Base-by-base conservation (phyloP, 2,329 filamentous ascomycete species). In the Leptographium flavum region DNA sequence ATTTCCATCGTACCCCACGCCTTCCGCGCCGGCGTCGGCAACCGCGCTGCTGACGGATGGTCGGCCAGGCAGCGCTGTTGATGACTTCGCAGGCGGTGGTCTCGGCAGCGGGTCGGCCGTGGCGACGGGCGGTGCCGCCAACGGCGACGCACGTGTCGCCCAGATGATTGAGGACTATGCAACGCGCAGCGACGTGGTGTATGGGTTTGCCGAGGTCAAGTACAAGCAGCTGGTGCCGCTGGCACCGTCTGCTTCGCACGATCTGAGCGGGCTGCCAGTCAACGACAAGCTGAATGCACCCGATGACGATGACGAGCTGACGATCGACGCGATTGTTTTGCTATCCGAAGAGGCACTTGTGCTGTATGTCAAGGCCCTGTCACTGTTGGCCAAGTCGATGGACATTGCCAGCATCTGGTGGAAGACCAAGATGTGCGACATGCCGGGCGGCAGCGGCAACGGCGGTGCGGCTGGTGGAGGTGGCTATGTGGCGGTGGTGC, bases 121-220 rank as follows among this genome's bases (percentile, higher is more conserved):
- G 45, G 60, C 66, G 31, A 41, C n/a, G 27, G 39, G 22, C 15
- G 38, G 39, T 40, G 69, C 86, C 32, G 71, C 86, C 32, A 71
- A 95, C 51, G 88, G 95, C 57, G 92, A 96, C 58, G 70, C 73
- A 15, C 77, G 76, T 51, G 79, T 84, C 35, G 79, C 90, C 3
- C 82, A 87, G 56, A 74, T 77, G 38, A 87, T 96, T 47, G 90
- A 98, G 60, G 88, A 96, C 55, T 82, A 86, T 52, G 92, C 92
- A 2, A 92, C 87, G 28, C 75, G 88, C 33, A 95, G 88, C 58
- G 88, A 98, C 60, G 92, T 95, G 39, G 88, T 98, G 3, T 98
- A 88, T 60, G 88, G 90, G 3, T 96, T 98, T 62, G 92, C 92
- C 6, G 90, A 98, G 64, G 90, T 98, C 58, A 98, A 98, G 63